Evolutionary conservation across 768 basidiomycete genomes (phyloP), one percentile per base, ranked within the genome.

Genomic region (Suillus spraguei): DNA sequence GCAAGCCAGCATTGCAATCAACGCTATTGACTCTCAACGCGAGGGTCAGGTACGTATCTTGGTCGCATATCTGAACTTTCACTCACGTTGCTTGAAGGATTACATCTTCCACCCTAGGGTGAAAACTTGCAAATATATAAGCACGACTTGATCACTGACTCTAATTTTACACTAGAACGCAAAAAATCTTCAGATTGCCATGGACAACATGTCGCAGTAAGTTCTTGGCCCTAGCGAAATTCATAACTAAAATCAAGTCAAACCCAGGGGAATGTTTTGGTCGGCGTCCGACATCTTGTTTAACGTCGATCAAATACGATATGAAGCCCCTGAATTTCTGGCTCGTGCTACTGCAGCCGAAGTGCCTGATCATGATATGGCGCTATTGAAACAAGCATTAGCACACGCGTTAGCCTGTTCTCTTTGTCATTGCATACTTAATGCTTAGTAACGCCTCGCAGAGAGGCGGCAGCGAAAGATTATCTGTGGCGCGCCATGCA

Each of bases 101-200:
- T 94, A 94, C 69, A 73, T 94, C 62, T 94, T 95, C 72, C 89
- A 94, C 66, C 80, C 87, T 6, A 75, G 75, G 60, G 92, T 92
- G 72, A 68, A 82, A 67, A 35, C 52, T 32, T 38, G 53, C 49
- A 59, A 35, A 2, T 42, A 46, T 13, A 20, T 53, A n/a, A 1
- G 32, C 60, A n/a, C 20, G 11, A 52, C 33, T 53, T 33, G 44
- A 32, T 52, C 35, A 58, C 14, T 17, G 55, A 58, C 38, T 39
- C 10, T 16, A 17, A 17, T 32, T 56, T 62, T 39, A 56, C 24
- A 6, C 28, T 61, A 92, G 91, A 89, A 87, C 68, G 74, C 78
- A 2, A 82, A 79, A 7, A 70, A 69, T 32, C 76, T 93, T 10
- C 84, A 83, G 66, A 68, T 72, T 5, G 76, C 86, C 0, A 79